phyloP scores from a whole-genome alignment of 129 eudicot species.

The Heracleum sosnowskyi region DNA sequence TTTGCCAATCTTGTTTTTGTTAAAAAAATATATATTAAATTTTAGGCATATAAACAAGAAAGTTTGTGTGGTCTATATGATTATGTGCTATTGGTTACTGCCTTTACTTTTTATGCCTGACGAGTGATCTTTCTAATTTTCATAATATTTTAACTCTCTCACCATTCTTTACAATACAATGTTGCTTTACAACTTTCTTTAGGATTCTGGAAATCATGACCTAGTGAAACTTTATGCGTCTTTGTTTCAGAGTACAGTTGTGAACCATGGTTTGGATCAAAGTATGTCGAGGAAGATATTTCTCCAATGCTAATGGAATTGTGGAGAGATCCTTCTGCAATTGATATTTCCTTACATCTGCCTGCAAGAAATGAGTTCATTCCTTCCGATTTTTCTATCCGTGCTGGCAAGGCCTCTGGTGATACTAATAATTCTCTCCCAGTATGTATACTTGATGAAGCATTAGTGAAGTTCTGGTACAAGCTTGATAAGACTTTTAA shows the following conservation, averaged over 20 bases:
- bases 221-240: not conserved
- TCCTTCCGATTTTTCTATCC: slow-evolving; percentile 72
- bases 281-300: slow-evolving; percentile 63
- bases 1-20: not conserved
- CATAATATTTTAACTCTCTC: too few species aligned
- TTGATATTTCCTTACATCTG: slow-evolving; percentile 62
- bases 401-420: slow-evolving; percentile 36
- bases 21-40: not conserved
- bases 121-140: not conserved
- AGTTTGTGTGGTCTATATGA: not conserved
- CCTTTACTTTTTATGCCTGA: not conserved
- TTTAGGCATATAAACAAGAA: not conserved
- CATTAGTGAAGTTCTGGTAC: slow-evolving; percentile 77
- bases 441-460: slow-evolving; percentile 76
- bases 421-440: slow-evolving; percentile 39
- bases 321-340: slow-evolving; percentile 77
- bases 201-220: not conserved
- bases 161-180: not conserved
- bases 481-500: slow-evolving; percentile 74
- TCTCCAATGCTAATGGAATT: slow-evolving; percentile 46
- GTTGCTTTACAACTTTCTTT: not conserved
- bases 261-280: slow-evolving; percentile 96
- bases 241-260: slow-evolving; percentile 40
- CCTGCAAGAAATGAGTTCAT: slow-evolving; percentile 85
- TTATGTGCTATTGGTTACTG: not conserved